Evolutionary conservation across 176 grass and related monocot genomes (phyloP).

Genomic region (Hyparrhenia diplandra): DNA sequence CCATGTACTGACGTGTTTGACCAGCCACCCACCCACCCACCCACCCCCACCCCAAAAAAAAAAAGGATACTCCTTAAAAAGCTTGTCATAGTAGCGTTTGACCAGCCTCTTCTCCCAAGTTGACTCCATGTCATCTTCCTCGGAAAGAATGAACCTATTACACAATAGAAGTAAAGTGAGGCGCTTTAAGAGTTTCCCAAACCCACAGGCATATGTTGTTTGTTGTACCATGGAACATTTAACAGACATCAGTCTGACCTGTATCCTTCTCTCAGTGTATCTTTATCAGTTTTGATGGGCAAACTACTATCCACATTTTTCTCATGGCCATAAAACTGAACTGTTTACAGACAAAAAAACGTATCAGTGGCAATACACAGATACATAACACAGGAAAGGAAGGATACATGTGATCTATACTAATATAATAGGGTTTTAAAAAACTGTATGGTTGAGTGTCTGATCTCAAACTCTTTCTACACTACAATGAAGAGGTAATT

Average conservation of each 20-base stretch:
- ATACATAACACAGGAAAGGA: background rate
- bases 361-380: conserved; percentile 4
- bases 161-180: background rate
- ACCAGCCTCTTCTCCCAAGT: conserved; percentile 93
- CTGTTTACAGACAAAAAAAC: conserved; percentile 24
- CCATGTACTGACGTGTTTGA: no score
- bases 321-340: conserved; percentile 74
- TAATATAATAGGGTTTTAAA: background rate
- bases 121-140: conserved; percentile 89
- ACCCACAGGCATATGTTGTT: conserved; percentile 12
- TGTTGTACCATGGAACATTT: background rate
- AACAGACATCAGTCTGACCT: conserved; percentile 32
- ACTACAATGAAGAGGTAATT: background rate
- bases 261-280: conserved; percentile 90
- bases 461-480: conserved; percentile 24
- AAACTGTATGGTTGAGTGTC: conserved; percentile 6
- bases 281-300: conserved; percentile 79
- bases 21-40: no score
- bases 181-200: background rate
- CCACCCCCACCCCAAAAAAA: no score
- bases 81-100: conserved; percentile 89
- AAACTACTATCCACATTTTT: conserved; percentile 37
- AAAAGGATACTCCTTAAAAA: conserved; percentile 98
- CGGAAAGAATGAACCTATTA: conserved; percentile 82
- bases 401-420: background rate